phyloP scores from a whole-genome alignment of 345 rosid species.

The Brassica carinata region DNA sequence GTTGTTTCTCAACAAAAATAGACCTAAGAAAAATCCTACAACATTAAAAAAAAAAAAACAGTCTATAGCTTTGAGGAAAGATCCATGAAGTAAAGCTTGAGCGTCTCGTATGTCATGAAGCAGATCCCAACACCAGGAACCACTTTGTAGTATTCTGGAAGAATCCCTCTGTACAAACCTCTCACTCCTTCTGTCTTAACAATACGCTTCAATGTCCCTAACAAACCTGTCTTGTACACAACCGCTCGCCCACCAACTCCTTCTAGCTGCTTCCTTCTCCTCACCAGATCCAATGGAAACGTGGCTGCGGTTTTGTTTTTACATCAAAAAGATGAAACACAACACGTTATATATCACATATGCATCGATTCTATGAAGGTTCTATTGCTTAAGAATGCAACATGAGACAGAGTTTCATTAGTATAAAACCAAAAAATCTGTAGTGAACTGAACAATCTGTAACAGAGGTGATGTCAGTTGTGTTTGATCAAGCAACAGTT shows the following conservation, averaged over 20 bases:
- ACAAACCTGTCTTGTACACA: slow-evolving; percentile 70
- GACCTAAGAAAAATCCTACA: slow-evolving; percentile 46
- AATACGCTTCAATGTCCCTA: slow-evolving; percentile 69
- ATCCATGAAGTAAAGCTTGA: slow-evolving; percentile 66
- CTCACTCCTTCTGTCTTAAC: slow-evolving; percentile 63
- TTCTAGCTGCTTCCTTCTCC: slow-evolving; percentile 90
- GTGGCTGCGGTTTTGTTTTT: slow-evolving; percentile 54
- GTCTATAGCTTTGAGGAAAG: slow-evolving; percentile 43
- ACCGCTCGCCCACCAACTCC: slow-evolving; percentile 82
- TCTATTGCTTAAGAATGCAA: slow-evolving; percentile 4
- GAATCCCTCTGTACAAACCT: slow-evolving; percentile 86
- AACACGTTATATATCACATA: neutral
- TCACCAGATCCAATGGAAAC: slow-evolving; percentile 91
- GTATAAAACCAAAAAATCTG: neutral
- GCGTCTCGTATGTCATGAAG: slow-evolving; percentile 91
- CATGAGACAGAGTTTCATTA: neutral
- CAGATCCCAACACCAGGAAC: slow-evolving; percentile 94
- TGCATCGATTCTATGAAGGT: slow-evolving; percentile 2
- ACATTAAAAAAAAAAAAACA: neutral
- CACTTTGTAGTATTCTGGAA: slow-evolving; percentile 92
- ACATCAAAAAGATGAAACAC: slow-evolving; percentile 7
- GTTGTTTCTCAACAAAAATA: slow-evolving; percentile 32
- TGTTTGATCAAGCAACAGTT: neutral
- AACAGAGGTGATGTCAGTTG: neutral
- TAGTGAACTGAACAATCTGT: neutral